Conservation (phyloP, 305 asterid genomes). For the Fraxinus albicans region DNA sequence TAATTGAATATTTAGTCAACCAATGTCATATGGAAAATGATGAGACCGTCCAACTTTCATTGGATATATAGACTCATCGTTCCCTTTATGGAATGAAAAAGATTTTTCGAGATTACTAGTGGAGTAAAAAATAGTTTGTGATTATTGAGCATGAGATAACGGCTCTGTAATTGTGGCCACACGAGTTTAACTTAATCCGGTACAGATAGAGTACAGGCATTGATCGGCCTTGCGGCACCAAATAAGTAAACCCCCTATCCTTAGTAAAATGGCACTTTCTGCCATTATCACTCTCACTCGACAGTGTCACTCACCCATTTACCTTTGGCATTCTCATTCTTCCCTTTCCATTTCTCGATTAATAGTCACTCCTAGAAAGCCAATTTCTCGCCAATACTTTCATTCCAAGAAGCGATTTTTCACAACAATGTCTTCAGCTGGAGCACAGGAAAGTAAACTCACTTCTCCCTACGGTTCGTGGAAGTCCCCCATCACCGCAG, state of each 20-base stretch:
- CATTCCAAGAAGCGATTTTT: constrained; percentile 17
- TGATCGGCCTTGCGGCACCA: neutral
- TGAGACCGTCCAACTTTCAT: too few species aligned
- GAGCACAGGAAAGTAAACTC: constrained; percentile 34
- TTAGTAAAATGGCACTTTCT: constrained; percentile 18
- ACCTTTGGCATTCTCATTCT: neutral
- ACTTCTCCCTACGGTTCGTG: constrained; percentile 89
- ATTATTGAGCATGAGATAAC: neutral
- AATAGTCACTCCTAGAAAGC: constrained; percentile 1
- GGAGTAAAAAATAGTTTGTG: neutral
- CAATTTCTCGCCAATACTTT: constrained; percentile 4
- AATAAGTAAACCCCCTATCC: neutral
- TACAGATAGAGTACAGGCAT: neutral
- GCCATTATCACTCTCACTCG: constrained; percentile 17
- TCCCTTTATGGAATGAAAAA: neutral
- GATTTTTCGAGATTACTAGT: neutral
- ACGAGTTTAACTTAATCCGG: neutral
- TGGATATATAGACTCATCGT: neutral
- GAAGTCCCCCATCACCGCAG: constrained; percentile 92
- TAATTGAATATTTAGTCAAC: neutral
- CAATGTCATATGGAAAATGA: too few species aligned
- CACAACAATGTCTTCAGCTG: constrained; percentile 32
- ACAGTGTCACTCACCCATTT: neutral
- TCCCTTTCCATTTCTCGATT: constrained; percentile 4
- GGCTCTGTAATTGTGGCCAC: neutral